Conservation (phyloP, 2,329 filamentous ascomycete species). For the Sporothrix inflata region DNA sequence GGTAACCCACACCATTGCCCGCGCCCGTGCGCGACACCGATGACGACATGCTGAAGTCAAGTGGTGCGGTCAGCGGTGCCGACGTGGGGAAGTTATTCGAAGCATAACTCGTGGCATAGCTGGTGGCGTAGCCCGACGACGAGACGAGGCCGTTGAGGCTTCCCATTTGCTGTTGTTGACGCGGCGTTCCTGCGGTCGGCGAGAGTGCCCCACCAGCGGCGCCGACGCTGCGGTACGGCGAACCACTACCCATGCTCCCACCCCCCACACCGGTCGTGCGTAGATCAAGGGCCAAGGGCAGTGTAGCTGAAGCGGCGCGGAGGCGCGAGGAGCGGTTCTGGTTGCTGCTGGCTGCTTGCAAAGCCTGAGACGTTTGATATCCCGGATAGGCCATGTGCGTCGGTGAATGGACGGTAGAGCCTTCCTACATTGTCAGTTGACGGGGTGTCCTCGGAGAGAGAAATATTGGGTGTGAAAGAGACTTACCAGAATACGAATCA, state of each 20-base stretch:
- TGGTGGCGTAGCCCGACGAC: conserved; percentile 35
- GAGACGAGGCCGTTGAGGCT: conserved; percentile 40
- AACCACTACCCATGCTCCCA: neutral
- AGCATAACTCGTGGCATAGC: conserved; percentile 46
- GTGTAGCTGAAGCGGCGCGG: conserved; percentile 52
- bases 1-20: conserved; percentile 32
- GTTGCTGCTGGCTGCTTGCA: conserved; percentile 46
- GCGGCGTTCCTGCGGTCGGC: neutral
- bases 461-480: neutral
- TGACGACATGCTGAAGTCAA: conserved; percentile 55
- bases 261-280: conserved; percentile 35
- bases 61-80: conserved; percentile 57
- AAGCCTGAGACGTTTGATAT: conserved; percentile 43
- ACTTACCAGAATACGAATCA: conserved; percentile 59
- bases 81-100: conserved; percentile 50
- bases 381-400: conserved; percentile 55
- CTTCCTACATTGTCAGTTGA: conserved; percentile 41
- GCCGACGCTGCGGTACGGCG: conserved; percentile 45
- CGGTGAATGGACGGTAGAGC: conserved; percentile 52
- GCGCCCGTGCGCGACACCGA: conserved; percentile 40
- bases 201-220: neutral
- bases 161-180: conserved; percentile 23
- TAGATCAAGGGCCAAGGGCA: conserved; percentile 49
- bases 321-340: conserved; percentile 51
- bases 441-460: neutral